Percentiles rank a stretch among this genome's conserved stretches.
phyloP scores from a whole-genome alignment of 2,329 filamentous ascomycete genomes.

The Phaeoacremonium minimum region DNA sequence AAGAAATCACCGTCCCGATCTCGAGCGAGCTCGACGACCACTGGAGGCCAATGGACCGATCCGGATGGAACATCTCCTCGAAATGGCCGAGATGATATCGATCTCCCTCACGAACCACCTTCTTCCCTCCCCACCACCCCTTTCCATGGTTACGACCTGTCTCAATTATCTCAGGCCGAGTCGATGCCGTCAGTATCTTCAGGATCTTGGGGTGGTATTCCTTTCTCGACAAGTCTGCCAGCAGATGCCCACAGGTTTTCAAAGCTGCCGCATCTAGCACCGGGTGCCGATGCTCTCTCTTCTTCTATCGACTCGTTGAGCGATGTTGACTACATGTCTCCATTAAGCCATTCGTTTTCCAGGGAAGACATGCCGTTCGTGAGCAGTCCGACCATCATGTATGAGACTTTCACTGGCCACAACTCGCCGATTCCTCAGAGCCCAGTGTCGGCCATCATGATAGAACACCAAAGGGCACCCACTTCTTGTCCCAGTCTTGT shows the following conservation, averaged over 20 bases:
- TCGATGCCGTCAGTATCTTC: slow-evolving; percentile 29
- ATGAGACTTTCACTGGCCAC: slow-evolving; percentile 51
- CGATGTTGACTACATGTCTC: slow-evolving; percentile 57
- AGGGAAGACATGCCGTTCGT: slow-evolving; percentile 53
- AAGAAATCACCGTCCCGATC: slow-evolving; percentile 43
- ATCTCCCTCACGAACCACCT: slow-evolving; percentile 29
- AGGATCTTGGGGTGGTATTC: slow-evolving; percentile 40
- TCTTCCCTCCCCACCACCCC: slow-evolving; percentile 37
- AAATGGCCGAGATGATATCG: slow-evolving; percentile 27
- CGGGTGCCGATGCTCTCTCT: slow-evolving; percentile 43
- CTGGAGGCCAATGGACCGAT: slow-evolving; percentile 33
- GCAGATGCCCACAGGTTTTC: slow-evolving; percentile 37
- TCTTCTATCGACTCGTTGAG: slow-evolving; percentile 56
- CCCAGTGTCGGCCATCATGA: slow-evolving; percentile 49
- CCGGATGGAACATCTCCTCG: slow-evolving; percentile 28
- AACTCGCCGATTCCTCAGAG: slow-evolving; percentile 52
- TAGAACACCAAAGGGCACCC: slow-evolving; percentile 50
- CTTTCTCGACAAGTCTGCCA: slow-evolving; percentile 37
- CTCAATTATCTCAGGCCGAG: slow-evolving; percentile 45
- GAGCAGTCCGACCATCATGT: slow-evolving; percentile 52
- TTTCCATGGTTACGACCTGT: slow-evolving; percentile 40
- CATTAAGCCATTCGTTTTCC: slow-evolving; percentile 48
- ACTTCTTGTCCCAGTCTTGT: slow-evolving; percentile 58
- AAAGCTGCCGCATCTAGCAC: slow-evolving; percentile 31
- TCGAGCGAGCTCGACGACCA: slow-evolving; percentile 38